These are phyloP conservation scores for Skeletonema tropicum DNA, from an alignment of 108 stramenopile genomes.

Conservation along the genomic window DNA sequence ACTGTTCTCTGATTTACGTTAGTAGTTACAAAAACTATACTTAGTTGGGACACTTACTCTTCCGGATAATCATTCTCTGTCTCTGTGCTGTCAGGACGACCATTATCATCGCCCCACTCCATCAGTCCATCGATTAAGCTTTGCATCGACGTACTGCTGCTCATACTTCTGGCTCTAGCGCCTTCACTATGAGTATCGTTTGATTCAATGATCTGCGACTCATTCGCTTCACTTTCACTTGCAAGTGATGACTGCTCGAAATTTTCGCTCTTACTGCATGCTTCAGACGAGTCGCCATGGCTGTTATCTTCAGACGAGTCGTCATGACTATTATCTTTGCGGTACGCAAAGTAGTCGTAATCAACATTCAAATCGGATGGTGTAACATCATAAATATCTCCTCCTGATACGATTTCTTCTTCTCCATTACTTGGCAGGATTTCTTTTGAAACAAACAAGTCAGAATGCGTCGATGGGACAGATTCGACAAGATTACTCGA, in stretches of 20 bases:
- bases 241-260: background rate
- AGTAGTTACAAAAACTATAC: no score
- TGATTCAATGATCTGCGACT: slow-evolving; percentile 5
- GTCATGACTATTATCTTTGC: slow-evolving; percentile 11
- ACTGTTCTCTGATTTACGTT: no score
- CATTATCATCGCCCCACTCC: slow-evolving; percentile 78
- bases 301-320: slow-evolving; percentile 1
- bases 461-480: background rate
- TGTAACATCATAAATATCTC: slow-evolving; percentile 28
- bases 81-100: background rate
- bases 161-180: slow-evolving; percentile 60
- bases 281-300: background rate
- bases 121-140: slow-evolving; percentile 90
- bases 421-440: background rate
- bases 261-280: background rate
- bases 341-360: slow-evolving; percentile 38
- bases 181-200: slow-evolving; percentile 24
- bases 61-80: background rate
- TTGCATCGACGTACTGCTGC: slow-evolving; percentile 63
- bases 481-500: background rate
- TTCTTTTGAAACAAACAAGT: background rate
- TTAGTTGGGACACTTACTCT: background rate
- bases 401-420: background rate
- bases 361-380: slow-evolving; percentile 30
- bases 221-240: background rate